Evolutionary conservation across 2,329 filamentous ascomycete species (phyloP).

Genomic region (Colletotrichum scovillei): DNA sequence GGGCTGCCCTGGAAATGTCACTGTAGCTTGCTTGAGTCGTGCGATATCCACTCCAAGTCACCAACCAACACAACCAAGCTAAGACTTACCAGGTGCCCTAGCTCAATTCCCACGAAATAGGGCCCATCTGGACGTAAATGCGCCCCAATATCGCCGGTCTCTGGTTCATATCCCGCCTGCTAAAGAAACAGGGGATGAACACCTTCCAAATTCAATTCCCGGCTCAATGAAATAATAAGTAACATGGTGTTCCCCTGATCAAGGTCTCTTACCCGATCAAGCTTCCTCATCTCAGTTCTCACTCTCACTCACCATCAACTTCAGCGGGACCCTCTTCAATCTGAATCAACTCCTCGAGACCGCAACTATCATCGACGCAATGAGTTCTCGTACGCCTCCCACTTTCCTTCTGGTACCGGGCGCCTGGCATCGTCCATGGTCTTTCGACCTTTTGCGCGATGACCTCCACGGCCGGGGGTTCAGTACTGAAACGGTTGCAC

Average conservation of each 20-base stretch:
- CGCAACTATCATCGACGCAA: background rate
- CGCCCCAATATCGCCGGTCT: too few relatives aligned
- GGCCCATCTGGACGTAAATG: too few relatives aligned
- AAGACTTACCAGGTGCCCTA: too few relatives aligned
- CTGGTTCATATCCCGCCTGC: too few relatives aligned
- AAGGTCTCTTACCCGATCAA: background rate
- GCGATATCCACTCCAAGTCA: too few relatives aligned
- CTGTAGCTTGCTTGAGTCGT: too few relatives aligned
- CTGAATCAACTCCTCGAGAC: background rate
- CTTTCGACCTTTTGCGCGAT: constrained; percentile 43
- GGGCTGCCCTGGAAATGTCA: too few relatives aligned
- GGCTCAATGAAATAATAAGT: background rate
- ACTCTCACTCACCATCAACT: background rate
- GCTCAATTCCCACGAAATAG: too few relatives aligned
- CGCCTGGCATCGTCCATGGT: constrained; percentile 48
- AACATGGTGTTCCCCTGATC: background rate
- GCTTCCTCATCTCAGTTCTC: background rate
- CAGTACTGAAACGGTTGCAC: constrained; percentile 42
- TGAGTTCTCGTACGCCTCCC: background rate
- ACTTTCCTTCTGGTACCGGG: constrained; percentile 41
- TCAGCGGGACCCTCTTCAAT: background rate
- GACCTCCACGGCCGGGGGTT: constrained; percentile 46
- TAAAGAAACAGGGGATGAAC: background rate
- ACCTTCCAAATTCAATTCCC: background rate
- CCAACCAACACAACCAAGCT: too few relatives aligned